These are phyloP conservation scores for Saccharomycopsis synnaedendra DNA, from an alignment of 805 yeast species.

Conservation along the genomic window DNA sequence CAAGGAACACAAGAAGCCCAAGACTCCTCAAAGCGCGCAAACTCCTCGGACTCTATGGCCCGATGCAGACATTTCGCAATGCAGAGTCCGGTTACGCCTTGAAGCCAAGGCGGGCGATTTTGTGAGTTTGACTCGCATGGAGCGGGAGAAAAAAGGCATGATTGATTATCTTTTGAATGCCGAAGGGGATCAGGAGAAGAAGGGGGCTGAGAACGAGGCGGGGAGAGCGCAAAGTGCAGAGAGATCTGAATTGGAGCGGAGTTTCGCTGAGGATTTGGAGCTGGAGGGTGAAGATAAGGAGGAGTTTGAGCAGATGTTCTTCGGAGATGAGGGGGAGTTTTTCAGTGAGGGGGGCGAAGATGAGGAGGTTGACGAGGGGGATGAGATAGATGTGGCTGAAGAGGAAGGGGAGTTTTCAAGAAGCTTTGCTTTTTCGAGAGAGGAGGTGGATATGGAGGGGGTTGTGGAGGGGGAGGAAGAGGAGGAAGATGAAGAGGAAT, in stretches of 20 bases:
- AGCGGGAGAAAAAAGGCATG: not conserved
- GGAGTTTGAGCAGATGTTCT: not conserved
- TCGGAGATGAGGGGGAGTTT: not conserved
- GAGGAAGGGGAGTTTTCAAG: not conserved
- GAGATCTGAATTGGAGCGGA: slow-evolving; percentile 4
- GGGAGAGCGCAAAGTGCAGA: slow-evolving; percentile 2
- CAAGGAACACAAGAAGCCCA: not conserved
- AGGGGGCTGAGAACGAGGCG: not conserved
- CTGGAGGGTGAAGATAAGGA: not conserved
- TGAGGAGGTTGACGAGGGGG: not conserved
- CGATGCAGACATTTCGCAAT: slow-evolving; percentile 5
- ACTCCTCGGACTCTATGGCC: slow-evolving; percentile 1
- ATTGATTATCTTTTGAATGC: not conserved
- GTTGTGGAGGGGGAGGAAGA: slow-evolving; percentile 5
- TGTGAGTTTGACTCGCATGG: slow-evolving; percentile 7
- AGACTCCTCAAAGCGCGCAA: not conserved
- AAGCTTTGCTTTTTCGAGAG: not conserved
- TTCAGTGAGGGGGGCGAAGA: not conserved
- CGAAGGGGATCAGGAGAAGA: not conserved
- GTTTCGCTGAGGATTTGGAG: not conserved
- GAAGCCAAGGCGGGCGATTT: slow-evolving; percentile 1
- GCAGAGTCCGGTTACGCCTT: slow-evolving; percentile 8
- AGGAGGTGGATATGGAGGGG: not conserved
- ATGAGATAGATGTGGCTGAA: not conserved
- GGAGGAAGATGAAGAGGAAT: slow-evolving; percentile 2